Evolutionary conservation across 2,329 filamentous ascomycete genomes (phyloP), one percentile per base, ranked within the genome.

Genomic region (Alternaria gaisen): DNA sequence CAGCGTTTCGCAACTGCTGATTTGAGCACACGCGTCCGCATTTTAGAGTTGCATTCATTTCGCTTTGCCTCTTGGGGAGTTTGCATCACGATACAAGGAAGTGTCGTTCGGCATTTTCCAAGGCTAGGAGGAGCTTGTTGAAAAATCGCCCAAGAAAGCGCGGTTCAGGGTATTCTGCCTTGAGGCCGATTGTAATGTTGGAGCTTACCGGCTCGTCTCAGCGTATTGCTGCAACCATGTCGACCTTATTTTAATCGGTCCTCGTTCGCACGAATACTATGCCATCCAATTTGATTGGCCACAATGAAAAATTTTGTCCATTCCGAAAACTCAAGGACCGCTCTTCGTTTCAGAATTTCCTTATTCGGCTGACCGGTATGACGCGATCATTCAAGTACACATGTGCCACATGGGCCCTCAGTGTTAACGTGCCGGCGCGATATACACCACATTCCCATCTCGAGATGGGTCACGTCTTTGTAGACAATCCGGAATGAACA

Each of bases 391-490:
- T 32, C 36, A 8, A 38, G n/a, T 26, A 40, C 50, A 18, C 42
- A 52, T 46, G 57, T 40, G 58, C 56, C 44, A 69, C 58, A 18
- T 61, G 53, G 64, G 61, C 59, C 58, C 59, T 60, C 43, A 63
- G 47, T 67, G 56, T 36, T 28, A 63, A 67, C 58, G 63, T 72
- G 63, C 64, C 32, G 51, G 65, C 67, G 44, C 55, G 40, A 57
- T 60, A 9, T 54, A 53, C 42, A 52, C 40, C 26, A 20, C 52
- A 22, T 43, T 5, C 8, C 48, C 36, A 20, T 38, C 34, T 52
- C 54, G 20, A 50, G n/a, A 46, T 53, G 48, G 56, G 41, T 46
- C 59, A 32, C 28, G 30, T 30, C 38, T 50, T n/a, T 38, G 32
- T 24, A 50, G 24, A 24, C 41, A 28, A n/a, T 18, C 26, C 16